These are phyloP conservation scores for Odonthalia washingtoniensis DNA, from an alignment of 31 red algal genomes.

Conservation along the genomic window DNA sequence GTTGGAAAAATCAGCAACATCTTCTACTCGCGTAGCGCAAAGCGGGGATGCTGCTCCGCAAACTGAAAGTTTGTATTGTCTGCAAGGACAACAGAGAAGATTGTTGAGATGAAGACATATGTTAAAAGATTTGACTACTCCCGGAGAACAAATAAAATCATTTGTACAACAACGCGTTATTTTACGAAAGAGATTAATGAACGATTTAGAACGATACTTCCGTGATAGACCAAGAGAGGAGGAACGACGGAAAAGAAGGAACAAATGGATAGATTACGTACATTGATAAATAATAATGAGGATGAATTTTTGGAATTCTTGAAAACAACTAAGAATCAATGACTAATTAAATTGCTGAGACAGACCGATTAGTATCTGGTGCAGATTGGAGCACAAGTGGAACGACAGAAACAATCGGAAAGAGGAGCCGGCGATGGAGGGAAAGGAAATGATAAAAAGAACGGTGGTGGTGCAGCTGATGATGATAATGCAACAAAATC, in stretches of 20 bases:
- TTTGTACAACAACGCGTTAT: too few species aligned
- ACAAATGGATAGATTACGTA: slow-evolving; percentile 82
- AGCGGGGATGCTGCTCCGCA: neutral
- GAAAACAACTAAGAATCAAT: slow-evolving; percentile 86
- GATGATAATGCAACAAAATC: neutral
- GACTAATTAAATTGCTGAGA: slow-evolving; percentile 89
- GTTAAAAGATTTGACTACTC: slow-evolving; percentile 35
- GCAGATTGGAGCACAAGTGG: slow-evolving; percentile 92
- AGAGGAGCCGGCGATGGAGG: slow-evolving; percentile 60
- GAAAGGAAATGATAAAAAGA: neutral
- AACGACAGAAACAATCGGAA: slow-evolving; percentile 83
- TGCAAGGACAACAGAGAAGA: slow-evolving; percentile 40
- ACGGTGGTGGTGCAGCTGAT: too few species aligned
- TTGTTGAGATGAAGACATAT: slow-evolving; percentile 28
- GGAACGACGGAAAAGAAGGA: slow-evolving; percentile 67
- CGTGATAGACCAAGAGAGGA: neutral
- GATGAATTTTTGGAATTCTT: slow-evolving; percentile 92
- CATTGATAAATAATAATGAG: slow-evolving; percentile 88
- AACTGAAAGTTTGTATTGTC: neutral
- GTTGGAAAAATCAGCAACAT: neutral
- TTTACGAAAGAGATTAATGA: slow-evolving; percentile 53
- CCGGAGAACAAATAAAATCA: too few species aligned
- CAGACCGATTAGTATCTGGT: slow-evolving; percentile 94
- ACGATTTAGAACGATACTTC: slow-evolving; percentile 67
- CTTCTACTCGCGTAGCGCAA: neutral